Evolutionary conservation across 2,329 filamentous ascomycete species (phyloP).

Genomic region (Albophoma yamanashiensis): DNA sequence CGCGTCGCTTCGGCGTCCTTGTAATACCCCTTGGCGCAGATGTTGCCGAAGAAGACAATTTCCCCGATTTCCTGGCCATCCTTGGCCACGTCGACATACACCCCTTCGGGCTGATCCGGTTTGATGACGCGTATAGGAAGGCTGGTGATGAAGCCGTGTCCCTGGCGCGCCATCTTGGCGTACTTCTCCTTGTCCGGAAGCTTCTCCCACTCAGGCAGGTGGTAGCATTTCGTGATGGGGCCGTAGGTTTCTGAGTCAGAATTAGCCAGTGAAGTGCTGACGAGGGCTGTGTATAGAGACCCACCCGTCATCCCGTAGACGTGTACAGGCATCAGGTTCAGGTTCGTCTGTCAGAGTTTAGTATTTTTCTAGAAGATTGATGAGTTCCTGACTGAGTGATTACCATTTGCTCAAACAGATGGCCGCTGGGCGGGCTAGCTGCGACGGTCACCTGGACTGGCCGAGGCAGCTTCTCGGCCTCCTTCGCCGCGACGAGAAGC

Average conservation of each 20-base stretch:
- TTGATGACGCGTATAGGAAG: slow-evolving; percentile 76
- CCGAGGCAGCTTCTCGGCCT: slow-evolving; percentile 58
- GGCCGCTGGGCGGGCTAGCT: slow-evolving; percentile 77
- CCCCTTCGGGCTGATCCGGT: slow-evolving; percentile 57
- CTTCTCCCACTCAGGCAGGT: slow-evolving; percentile 73
- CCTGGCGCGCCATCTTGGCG: slow-evolving; percentile 83
- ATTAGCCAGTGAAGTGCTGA: neutral
- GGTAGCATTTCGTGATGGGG: slow-evolving; percentile 88
- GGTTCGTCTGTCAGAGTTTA: slow-evolving; percentile 21
- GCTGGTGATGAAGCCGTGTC: slow-evolving; percentile 80
- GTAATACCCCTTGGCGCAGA: slow-evolving; percentile 85
- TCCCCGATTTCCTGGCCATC: slow-evolving; percentile 41
- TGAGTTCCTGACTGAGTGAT: too few relatives aligned
- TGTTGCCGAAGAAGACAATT: slow-evolving; percentile 80
- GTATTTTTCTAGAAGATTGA: neutral
- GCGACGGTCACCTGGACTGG: slow-evolving; percentile 85
- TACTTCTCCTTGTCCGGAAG: slow-evolving; percentile 70
- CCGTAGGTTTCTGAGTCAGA: slow-evolving; percentile 70
- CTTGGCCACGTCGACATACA: slow-evolving; percentile 33
- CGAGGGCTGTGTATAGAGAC: neutral
- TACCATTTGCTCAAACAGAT: slow-evolving; percentile 91
- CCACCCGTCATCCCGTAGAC: slow-evolving; percentile 67
- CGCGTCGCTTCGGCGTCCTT: slow-evolving; percentile 78
- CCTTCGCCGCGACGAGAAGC: slow-evolving; percentile 68
- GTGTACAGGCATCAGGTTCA: slow-evolving; percentile 86